Percentiles rank a stretch among this genome's conserved stretches.
Conservation (phyloP, 2,329 filamentous ascomycete species). For the Davidsoniella eucalypti region DNA sequence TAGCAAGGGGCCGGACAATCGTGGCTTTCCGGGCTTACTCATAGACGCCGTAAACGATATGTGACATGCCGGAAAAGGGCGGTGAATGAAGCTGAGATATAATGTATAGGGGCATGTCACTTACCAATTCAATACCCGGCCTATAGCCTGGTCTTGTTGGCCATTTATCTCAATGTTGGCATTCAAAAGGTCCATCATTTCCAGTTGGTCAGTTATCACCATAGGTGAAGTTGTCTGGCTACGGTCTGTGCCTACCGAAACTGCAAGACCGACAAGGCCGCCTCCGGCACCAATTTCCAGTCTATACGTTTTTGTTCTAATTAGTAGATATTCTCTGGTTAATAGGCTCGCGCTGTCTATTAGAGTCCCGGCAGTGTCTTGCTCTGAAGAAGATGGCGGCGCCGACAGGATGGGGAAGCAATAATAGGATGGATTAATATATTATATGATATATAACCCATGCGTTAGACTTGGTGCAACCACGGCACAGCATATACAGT, state of each 20-base stretch:
- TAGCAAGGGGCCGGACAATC: too few species aligned
- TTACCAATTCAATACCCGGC: constrained; percentile 68
- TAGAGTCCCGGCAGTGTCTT: too few species aligned
- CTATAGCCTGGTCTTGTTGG: constrained; percentile 44
- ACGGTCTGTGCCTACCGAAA: constrained; percentile 34
- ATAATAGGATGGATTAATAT: too few species aligned
- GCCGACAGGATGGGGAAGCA: too few species aligned
- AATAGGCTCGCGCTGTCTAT: too few species aligned
- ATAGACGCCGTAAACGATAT: too few species aligned
- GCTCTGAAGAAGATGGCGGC: too few species aligned
- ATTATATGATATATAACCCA: too few species aligned
- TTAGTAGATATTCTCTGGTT: neutral
- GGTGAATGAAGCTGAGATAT: neutral
- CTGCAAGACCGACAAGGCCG: constrained; percentile 60
- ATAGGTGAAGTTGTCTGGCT: constrained; percentile 29
- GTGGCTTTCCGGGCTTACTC: too few species aligned
- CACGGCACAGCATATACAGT: neutral
- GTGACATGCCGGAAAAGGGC: neutral
- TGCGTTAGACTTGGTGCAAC: neutral
- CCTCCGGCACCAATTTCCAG: constrained; percentile 86
- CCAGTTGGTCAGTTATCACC: constrained; percentile 70
- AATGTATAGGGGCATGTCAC: constrained; percentile 16
- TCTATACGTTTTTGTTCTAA: constrained; percentile 29
- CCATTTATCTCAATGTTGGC: constrained; percentile 74
- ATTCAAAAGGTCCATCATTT: constrained; percentile 75